A percentile compares a stretch with the other conserved stretches of the same genome.
These are phyloP conservation scores for Athelia psychrophila DNA, from an alignment of 1,284 basidiomycete species.

Conservation along the genomic window DNA sequence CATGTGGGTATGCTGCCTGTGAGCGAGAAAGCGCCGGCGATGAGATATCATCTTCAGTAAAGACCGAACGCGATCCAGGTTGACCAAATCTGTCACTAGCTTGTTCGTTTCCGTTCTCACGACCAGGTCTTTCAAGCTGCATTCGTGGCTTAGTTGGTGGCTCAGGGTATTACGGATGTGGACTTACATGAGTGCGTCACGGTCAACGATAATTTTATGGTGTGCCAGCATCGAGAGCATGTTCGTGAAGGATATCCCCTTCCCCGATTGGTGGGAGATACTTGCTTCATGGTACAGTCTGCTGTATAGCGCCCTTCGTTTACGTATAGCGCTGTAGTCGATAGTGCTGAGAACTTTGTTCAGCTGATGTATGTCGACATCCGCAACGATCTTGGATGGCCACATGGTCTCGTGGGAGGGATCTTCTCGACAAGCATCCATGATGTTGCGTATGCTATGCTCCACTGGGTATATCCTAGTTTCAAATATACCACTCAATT, in stretches of 20 bases:
- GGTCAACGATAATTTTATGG: slow-evolving; percentile 90
- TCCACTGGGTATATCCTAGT: slow-evolving; percentile 79
- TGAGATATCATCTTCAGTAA: slow-evolving; percentile 74
- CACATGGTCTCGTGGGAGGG: slow-evolving; percentile 25
- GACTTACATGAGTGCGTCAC: slow-evolving; percentile 80
- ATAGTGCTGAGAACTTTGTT: slow-evolving; percentile 58
- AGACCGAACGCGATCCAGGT: slow-evolving; percentile 81
- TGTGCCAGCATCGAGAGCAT: slow-evolving; percentile 91
- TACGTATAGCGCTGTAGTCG: slow-evolving; percentile 62
- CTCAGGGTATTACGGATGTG: background rate
- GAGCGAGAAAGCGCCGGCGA: slow-evolving; percentile 63
- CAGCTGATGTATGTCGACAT: slow-evolving; percentile 67
- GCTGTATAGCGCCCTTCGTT: slow-evolving; percentile 68
- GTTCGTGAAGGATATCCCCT: slow-evolving; percentile 88
- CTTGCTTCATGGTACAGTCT: slow-evolving; percentile 85
- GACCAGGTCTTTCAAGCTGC: slow-evolving; percentile 80
- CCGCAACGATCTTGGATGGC: slow-evolving; percentile 37
- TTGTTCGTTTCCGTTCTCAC: slow-evolving; percentile 74
- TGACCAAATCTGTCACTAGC: slow-evolving; percentile 79
- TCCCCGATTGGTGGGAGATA: slow-evolving; percentile 66
- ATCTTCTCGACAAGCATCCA: slow-evolving; percentile 42
- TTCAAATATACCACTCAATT: slow-evolving; percentile 80
- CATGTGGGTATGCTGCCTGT: slow-evolving; percentile 35
- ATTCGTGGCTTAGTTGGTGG: background rate
- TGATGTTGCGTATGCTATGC: slow-evolving; percentile 58